A percentile compares a stretch with the other conserved stretches of the same genome.
phyloP scores from a whole-genome alignment of 1,139 yeast species.

The Candida sp. region DNA sequence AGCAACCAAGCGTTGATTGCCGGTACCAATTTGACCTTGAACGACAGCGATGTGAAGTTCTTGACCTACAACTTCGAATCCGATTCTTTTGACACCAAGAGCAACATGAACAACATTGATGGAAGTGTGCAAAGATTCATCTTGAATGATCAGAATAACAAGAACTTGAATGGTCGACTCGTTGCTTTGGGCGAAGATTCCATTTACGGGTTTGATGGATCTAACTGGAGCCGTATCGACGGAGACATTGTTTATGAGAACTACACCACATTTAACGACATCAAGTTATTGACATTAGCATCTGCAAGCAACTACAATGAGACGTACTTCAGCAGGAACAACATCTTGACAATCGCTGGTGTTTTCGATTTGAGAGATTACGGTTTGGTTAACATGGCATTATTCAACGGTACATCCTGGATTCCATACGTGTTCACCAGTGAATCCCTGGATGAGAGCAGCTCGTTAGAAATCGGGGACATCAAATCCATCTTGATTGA shows the following conservation, averaged over 20 bases:
- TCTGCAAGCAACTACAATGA: conserved; percentile 31
- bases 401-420: conserved; percentile 76
- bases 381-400: conserved; percentile 70
- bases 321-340: conserved; percentile 42
- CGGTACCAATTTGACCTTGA: conserved; percentile 56
- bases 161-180: conserved; percentile 50
- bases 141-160: conserved; percentile 49
- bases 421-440: conserved; percentile 59
- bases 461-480: conserved; percentile 26
- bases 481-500: conserved; percentile 38
- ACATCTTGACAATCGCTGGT: conserved; percentile 68
- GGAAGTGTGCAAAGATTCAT: conserved; percentile 52
- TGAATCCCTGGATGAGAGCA: conserved; percentile 12
- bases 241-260: conserved; percentile 30
- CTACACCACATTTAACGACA: conserved; percentile 38
- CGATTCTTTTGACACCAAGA: conserved; percentile 24
- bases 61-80: conserved; percentile 56
- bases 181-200: conserved; percentile 59
- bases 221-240: conserved; percentile 48
- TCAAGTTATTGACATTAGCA: conserved; percentile 42
- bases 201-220: conserved; percentile 54
- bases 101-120: conserved; percentile 27
- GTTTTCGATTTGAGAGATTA: conserved; percentile 49
- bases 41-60: conserved; percentile 38
- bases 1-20: conserved; percentile 58